Base-by-base conservation (phyloP, 73 alveolate species). In the Uronychia binucleata region DNA sequence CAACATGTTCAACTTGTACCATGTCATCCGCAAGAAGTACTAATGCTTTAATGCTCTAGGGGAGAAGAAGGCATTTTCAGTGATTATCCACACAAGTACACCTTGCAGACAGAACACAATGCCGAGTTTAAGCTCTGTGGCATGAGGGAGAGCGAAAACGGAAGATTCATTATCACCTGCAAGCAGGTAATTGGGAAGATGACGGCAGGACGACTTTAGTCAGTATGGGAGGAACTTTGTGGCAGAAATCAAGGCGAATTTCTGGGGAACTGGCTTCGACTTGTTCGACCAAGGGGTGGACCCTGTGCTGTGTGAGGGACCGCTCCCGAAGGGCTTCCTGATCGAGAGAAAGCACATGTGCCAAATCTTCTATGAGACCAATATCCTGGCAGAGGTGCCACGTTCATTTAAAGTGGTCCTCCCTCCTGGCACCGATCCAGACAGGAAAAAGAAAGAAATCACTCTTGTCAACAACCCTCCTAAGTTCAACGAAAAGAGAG, bases 341-440 rank as follows among this genome's bases (percentile, higher is more conserved):
- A 85, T 84, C 28, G 33, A 75, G 60, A 79, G 92, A 58, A 87
- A 85, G 67, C 77, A 35, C 33, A 76, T 87, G 1, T 84, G 86
- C 76, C 79, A 83, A 57, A 91, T 94, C 32, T 87, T 88, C 74
- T 94, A 94, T 74, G 98, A 94, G 46, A 87, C 98, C 1, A 94
- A 94, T 76, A 87, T 94, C 89, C 77, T 94, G 87, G 98, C 98
- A 14, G 93, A 85, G 77, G 90, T 91, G 77, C 98, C 98, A 0
- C 77, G 98, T 80, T 87, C 93, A 29, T 94, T 94, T 80, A 84
- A 91, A 33, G 81, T 88, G 33, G 81, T 58, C 19, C 77, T 30
- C 34, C 77, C 67, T 46, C n/a, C 67, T 46, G 67, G 67, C 5
- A 46, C 57, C 0, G 80, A 90, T 80, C 83, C 80, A 35, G 91